A percentile compares a stretch with the other conserved stretches of the same genome.
Evolutionary conservation across 257 asterid genomes (phyloP).

Genomic region (Fraxinus americana): DNA sequence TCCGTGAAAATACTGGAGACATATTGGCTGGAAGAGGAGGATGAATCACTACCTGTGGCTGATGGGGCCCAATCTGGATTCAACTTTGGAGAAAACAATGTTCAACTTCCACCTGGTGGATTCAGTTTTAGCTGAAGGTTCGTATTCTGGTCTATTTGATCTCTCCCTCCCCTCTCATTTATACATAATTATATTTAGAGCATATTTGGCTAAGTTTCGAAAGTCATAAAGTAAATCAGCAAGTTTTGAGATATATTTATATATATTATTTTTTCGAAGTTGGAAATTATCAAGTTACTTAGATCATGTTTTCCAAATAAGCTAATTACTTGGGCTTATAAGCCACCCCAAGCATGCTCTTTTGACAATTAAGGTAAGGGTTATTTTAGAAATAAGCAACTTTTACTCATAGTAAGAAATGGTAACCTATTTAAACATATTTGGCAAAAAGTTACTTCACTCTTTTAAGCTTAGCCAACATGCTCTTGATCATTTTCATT

Average conservation of each 20-base stretch:
- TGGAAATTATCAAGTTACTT: not conserved
- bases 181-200: not conserved
- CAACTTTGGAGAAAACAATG: slow-evolving; percentile 68
- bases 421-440: not conserved
- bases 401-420: not conserved
- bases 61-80: slow-evolving; percentile 64
- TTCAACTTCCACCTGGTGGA: slow-evolving; percentile 78
- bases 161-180: not conserved
- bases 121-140: slow-evolving; percentile 76
- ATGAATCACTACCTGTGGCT: slow-evolving; percentile 53
- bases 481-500: not conserved
- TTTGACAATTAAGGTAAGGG: not conserved
- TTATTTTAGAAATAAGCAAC: not conserved
- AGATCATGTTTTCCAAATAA: not conserved
- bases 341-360: not conserved
- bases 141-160: slow-evolving; percentile 2
- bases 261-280: not conserved
- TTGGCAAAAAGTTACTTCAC: not conserved
- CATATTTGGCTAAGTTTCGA: not conserved
- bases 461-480: not conserved
- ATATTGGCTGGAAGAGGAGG: slow-evolving; percentile 93
- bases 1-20: slow-evolving; percentile 87
- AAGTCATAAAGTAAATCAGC: not conserved
- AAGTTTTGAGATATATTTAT: not conserved
- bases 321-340: not conserved